Base-by-base conservation (phyloP, 768 basidiomycete species). In the Dacryopinax primogenitus region DNA sequence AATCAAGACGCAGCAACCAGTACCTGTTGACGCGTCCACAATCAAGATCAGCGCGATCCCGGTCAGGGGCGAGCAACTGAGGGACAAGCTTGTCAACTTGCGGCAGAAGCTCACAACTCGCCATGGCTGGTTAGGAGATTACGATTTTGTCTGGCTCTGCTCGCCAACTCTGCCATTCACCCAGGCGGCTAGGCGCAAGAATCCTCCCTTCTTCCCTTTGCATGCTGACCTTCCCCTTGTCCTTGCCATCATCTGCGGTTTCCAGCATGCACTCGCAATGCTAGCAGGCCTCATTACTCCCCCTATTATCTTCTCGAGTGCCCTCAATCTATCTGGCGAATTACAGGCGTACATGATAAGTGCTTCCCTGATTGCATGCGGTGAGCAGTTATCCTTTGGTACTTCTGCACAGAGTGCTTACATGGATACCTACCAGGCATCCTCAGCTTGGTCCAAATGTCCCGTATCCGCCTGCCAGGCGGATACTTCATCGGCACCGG, bases 111-210 rank as follows among this genome's bases (percentile, higher is more conserved):
- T 81, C 51, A 79, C 80, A 3, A 81, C 81, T 1, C 76, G 74
- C 67, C 76, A 85, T 45, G 88, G 89, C 7, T 92, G 90, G 90
- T 65, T 91, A n/a, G 90, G 90, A 0, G 86, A 86, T 72, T 92
- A 90, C 71, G 83, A 91, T 76, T 91, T 88, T 70, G 80, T 76
- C 7, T 86, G 83, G 82, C 79, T 90, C 64, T 90, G 88, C 72
- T 81, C 78, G 21, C 88, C 90, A 1, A 74, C 77, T 0, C 76
- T 89, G 0, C 90, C 90, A 0, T 88, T 82, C 70, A 72, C 78
- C 30, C 72, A 73, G 18, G 63, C 66, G 21, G 74, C 76, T 18
- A 71, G 65, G 16, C 70, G 73, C 9, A 72, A 75, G 18, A 68
- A 73, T 11, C 86, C 90, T 0, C 88, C 88, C 0, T 92, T 91